Conservation (phyloP, 306 rosid species). For the Spatholobus suberectus region DNA sequence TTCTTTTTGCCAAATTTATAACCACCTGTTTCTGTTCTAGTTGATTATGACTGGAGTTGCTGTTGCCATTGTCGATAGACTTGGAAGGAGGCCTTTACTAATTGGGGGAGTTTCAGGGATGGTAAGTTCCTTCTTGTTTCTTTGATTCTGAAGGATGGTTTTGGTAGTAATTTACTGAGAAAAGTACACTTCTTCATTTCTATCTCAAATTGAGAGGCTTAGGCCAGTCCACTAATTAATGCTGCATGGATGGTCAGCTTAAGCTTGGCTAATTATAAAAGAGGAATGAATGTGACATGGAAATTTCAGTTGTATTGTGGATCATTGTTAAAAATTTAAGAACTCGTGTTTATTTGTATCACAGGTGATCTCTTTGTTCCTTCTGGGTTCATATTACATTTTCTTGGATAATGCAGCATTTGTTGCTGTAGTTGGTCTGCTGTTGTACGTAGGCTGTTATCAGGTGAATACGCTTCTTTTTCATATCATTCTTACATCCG, state of each 20-base stretch:
- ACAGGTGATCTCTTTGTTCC: conserved; percentile 87
- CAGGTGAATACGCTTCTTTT: conserved; percentile 64
- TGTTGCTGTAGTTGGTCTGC: conserved; percentile 83
- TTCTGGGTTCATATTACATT: conserved; percentile 87
- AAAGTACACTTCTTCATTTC: conserved; percentile 26
- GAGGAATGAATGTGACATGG: conserved; percentile 3
- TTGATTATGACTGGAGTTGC: conserved; percentile 93
- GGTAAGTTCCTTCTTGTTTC: conserved; percentile 56
- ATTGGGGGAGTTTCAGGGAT: conserved; percentile 95
- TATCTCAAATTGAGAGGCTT: conserved; percentile 1
- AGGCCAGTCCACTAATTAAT: not conserved
- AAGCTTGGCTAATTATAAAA: conserved; percentile 8
- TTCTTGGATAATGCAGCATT: conserved; percentile 65
- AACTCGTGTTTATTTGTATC: conserved; percentile 25
- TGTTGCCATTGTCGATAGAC: conserved; percentile 78
- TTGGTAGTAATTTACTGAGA: conserved; percentile 20
- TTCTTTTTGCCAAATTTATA: not conserved
- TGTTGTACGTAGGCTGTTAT: conserved; percentile 88
- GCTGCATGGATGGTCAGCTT: conserved; percentile 1
- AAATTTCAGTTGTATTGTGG: conserved; percentile 22
- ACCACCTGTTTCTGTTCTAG: conserved; percentile 50
- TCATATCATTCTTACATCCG: not conserved
- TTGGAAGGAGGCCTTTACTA: conserved; percentile 96
- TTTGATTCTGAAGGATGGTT: conserved; percentile 10
- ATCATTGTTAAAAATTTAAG: conserved; percentile 14